These are phyloP conservation scores for Pseudogymnoascus sp. DNA, from an alignment of 2,329 filamentous ascomycete genomes.

Conservation along the genomic window DNA sequence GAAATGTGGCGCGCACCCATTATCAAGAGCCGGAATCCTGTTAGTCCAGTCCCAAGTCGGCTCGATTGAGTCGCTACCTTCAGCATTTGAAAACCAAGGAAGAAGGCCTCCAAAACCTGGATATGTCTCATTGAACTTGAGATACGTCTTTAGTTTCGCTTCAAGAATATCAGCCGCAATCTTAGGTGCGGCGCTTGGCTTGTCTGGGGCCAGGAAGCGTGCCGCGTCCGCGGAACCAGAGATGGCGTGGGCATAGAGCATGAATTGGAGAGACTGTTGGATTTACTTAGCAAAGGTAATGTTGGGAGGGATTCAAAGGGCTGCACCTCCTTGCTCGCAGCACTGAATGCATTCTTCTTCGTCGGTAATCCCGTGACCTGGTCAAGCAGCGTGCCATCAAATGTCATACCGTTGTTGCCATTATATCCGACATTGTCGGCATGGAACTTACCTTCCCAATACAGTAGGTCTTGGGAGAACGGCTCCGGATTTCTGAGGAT, in stretches of 20 bases:
- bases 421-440: slow-evolving; percentile 35
- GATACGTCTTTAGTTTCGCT: slow-evolving; percentile 32
- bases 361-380: slow-evolving; percentile 30
- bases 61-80: slow-evolving; percentile 22
- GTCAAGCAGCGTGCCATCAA: slow-evolving; percentile 33
- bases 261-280: slow-evolving; percentile 33
- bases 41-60: slow-evolving; percentile 32
- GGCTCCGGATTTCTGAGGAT: slow-evolving; percentile 24
- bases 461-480: slow-evolving; percentile 32
- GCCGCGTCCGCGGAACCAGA: slow-evolving; percentile 31
- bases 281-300: not conserved
- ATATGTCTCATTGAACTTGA: slow-evolving; percentile 33
- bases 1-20: slow-evolving; percentile 26
- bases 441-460: slow-evolving; percentile 38
- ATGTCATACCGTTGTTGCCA: slow-evolving; percentile 33
- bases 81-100: slow-evolving; percentile 29
- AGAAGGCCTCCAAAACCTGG: slow-evolving; percentile 35
- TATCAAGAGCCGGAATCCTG: slow-evolving; percentile 33
- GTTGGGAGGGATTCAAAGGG: not conserved
- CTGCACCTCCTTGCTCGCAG: slow-evolving; percentile 30
- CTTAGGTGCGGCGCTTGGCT: slow-evolving; percentile 25
- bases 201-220: slow-evolving; percentile 30
- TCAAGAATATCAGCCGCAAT: slow-evolving; percentile 31
- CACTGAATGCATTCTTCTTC: slow-evolving; percentile 32
- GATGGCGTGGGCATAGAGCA: slow-evolving; percentile 35